Evolutionary conservation across 495 filamentous ascomycete species (phyloP).

Genomic region (Penicillium maclennaniae): DNA sequence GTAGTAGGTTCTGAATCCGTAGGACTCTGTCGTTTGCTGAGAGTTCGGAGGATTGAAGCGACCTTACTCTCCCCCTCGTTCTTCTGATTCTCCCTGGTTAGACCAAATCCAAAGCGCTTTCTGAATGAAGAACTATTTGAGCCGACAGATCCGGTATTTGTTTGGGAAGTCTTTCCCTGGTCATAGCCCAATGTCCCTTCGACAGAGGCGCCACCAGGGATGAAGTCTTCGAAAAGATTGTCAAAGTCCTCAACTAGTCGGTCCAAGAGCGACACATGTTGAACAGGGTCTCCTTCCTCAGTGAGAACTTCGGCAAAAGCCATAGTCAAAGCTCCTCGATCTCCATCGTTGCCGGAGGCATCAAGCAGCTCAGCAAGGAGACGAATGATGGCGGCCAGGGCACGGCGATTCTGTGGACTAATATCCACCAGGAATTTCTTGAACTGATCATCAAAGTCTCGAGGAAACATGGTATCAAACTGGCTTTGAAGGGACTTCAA

Average conservation of each 20-base stretch:
- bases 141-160: constrained; percentile 54
- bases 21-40: constrained; percentile 76
- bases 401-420: constrained; percentile 88
- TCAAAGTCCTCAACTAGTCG: constrained; percentile 91
- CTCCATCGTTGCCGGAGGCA: constrained; percentile 90
- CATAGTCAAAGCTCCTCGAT: constrained; percentile 82
- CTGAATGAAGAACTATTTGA: constrained; percentile 81
- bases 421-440: constrained; percentile 70
- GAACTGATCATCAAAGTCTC: constrained; percentile 84
- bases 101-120: constrained; percentile 74
- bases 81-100: constrained; percentile 70
- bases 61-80: constrained; percentile 64
- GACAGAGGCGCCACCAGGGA: constrained; percentile 42
- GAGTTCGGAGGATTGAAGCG: constrained; percentile 76
- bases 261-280: constrained; percentile 88
- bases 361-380: constrained; percentile 86
- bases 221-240: constrained; percentile 72
- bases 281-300: constrained; percentile 67
- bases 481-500: constrained; percentile 69
- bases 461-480: constrained; percentile 66
- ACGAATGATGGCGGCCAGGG: constrained; percentile 77
- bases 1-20: constrained; percentile 54
- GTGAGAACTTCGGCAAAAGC: constrained; percentile 89
- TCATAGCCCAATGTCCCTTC: constrained; percentile 44
- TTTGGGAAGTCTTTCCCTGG: constrained; percentile 44